phyloP scores from a whole-genome alignment of 306 rosid species.

The Glycine tomentella region DNA sequence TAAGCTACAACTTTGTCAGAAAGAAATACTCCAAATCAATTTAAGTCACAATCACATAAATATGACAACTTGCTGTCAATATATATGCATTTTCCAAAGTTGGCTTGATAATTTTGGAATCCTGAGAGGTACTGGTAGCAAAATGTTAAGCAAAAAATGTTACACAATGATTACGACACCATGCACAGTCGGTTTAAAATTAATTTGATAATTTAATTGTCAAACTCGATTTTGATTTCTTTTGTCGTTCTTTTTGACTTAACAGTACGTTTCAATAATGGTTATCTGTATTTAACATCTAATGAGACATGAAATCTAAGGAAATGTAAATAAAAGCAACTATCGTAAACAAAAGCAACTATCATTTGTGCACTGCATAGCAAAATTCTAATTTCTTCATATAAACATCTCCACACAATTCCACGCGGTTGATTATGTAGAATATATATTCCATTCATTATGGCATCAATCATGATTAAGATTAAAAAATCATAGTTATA shows the following conservation, averaged over 20 bases:
- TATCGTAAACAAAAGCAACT: no score
- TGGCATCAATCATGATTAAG: slow-evolving; percentile 28
- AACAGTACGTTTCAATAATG: background rate
- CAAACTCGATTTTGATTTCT: background rate
- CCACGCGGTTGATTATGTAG: background rate
- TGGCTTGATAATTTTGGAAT: background rate
- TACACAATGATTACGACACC: background rate
- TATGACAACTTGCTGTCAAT: background rate
- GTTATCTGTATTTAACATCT: background rate
- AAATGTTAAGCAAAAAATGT: background rate
- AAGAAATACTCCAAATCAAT: no score
- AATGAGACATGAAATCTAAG: background rate
- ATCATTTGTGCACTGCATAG: background rate
- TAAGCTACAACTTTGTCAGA: no score
- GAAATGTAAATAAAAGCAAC: no score
- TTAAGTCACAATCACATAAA: no score
- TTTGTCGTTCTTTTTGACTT: slow-evolving; percentile 18
- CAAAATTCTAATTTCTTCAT: background rate
- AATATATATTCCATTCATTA: background rate
- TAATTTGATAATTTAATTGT: no score
- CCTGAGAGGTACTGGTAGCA: no score
- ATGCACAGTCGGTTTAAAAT: background rate
- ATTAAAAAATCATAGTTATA: background rate
- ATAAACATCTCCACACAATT: no score
- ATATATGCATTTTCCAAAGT: background rate